Evolutionary conservation across 225 moss, liverwort and hornwort species (phyloP), one percentile per base, ranked within the genome.

Genomic region (Pseudisothecium myosuroides): DNA sequence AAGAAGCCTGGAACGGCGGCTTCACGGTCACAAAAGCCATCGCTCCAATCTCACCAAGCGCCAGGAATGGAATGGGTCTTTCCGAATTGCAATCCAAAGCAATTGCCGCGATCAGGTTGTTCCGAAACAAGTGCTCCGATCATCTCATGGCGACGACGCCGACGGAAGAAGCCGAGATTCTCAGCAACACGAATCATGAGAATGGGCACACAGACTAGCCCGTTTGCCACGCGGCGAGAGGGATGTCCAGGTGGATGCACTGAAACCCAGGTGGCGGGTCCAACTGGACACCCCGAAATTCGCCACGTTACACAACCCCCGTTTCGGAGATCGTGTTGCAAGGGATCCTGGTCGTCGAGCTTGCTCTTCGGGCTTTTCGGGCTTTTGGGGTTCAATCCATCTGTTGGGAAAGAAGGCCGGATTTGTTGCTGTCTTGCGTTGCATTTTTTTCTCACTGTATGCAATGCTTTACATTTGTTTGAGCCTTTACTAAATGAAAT

Each of bases 21-120:
- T 88, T 88, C 58, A 83, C 89, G 49, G 91, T 89, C 82, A 92
- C 92, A 80, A 92, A 91, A 87, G 94, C 93, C 94, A 94, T 94
- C 91, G 62, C 89, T 76, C 29, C 5, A 49, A 65, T 43, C 60
- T 75, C 50, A 32, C 17, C 76, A 76, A 88, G 72, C 50, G 29
- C 73, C 55, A 32, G 62, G 20, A 69, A 56, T 82, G 39, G 59
- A 27, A 55, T 17, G 17, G 54, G 54, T 54, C 22, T n/a, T 41
- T 75, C 49, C 19, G 50, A 32, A 74, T 83, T 64, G 75, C 58
- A 79, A 80, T 82, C 83, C 41, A 12, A n/a, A 62, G 21, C 37
- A 65, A 65, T 61, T 60, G 62, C 50, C 72, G n/a, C 14, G 56
- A 87, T 87, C 87, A 43, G 69, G 60, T 82, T 66, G 58, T 24